A percentile compares a stretch with the other conserved stretches of the same genome.
These are phyloP conservation scores for Hyphopichia wangnamkhiaoensis DNA, from an alignment of 1,139 yeast species.

Conservation along the genomic window DNA sequence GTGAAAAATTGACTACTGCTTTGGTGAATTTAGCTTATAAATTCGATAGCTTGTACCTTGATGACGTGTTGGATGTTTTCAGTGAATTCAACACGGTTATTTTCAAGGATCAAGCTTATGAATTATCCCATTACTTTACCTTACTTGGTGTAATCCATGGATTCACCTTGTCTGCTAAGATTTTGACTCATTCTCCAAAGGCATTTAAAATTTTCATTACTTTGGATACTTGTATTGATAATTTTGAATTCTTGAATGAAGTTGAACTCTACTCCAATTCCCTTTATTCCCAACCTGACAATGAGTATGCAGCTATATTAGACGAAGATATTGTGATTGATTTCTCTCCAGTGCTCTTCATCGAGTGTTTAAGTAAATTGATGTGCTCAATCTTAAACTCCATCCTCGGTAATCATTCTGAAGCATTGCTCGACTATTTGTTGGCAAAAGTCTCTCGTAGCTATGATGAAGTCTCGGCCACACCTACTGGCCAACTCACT, in stretches of 20 bases:
- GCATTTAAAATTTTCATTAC: slow-evolving; percentile 35
- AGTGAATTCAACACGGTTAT: slow-evolving; percentile 27
- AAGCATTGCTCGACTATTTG: slow-evolving; percentile 31
- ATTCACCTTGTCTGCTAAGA: slow-evolving; percentile 31
- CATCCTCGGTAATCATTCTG: slow-evolving; percentile 25
- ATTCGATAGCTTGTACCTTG: slow-evolving; percentile 26
- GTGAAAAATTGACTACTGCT: slow-evolving; percentile 37
- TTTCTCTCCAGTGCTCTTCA: slow-evolving; percentile 45
- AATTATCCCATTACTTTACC: slow-evolving; percentile 42
- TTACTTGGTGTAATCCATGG: slow-evolving; percentile 50
- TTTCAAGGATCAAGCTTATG: slow-evolving; percentile 22
- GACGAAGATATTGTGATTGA: slow-evolving; percentile 33
- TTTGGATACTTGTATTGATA: slow-evolving; percentile 42
- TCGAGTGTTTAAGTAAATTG: slow-evolving; percentile 44
- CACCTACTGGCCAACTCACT: slow-evolving; percentile 5
- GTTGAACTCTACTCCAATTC: slow-evolving; percentile 36
- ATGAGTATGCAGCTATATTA: slow-evolving; percentile 24
- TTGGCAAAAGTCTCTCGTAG: slow-evolving; percentile 26
- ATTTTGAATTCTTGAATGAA: slow-evolving; percentile 40
- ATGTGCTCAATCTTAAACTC: slow-evolving; percentile 35
- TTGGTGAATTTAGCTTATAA: slow-evolving; percentile 39
- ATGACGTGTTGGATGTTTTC: slow-evolving; percentile 31
- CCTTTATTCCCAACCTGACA: slow-evolving; percentile 21
- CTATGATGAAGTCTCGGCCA: slow-evolving; percentile 12
- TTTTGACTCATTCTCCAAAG: slow-evolving; percentile 29